These are phyloP conservation scores for Naganishia antarctica DNA, from an alignment of 768 basidiomycete species.

Conservation along the genomic window DNA sequence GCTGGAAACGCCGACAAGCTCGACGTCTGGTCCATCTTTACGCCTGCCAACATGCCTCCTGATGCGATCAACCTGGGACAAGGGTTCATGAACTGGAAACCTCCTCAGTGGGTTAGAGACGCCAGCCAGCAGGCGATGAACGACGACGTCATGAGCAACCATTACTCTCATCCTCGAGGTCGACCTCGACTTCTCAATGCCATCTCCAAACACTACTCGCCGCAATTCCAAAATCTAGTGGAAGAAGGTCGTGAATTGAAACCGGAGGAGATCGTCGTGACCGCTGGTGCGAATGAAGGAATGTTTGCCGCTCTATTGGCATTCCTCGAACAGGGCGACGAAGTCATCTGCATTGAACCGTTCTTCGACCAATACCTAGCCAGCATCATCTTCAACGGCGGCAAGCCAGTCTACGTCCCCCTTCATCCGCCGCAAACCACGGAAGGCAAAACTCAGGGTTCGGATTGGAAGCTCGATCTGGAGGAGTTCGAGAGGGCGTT, in stretches of 20 bases:
- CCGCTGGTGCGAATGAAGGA: conserved; percentile 98
- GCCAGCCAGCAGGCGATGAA: conserved; percentile 41
- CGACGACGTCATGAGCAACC: conserved; percentile 47
- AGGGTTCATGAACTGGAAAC: conserved; percentile 51
- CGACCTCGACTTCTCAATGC: conserved; percentile 81
- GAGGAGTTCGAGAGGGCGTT: conserved; percentile 83
- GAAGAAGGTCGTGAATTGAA: conserved; percentile 64
- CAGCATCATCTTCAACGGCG: conserved; percentile 88
- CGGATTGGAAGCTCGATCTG: conserved; percentile 85
- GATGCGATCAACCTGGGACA: conserved; percentile 95
- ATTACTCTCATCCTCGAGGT: conserved; percentile 70
- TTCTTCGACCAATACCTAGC: conserved; percentile 96
- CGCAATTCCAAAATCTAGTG: conserved; percentile 53
- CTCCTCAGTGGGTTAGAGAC: conserved; percentile 47
- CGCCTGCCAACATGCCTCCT: conserved; percentile 72
- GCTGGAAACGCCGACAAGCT: conserved; percentile 46
- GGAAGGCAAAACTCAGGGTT: conserved; percentile 52
- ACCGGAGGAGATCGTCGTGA: conserved; percentile 86
- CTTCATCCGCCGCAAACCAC: conserved; percentile 71
- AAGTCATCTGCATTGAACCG: conserved; percentile 98
- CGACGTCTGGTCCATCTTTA: conserved; percentile 49
- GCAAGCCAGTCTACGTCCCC: conserved; percentile 87
- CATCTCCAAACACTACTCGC: conserved; percentile 71
- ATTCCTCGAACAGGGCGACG: conserved; percentile 84
- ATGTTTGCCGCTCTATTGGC: conserved; percentile 91